Evolutionary conservation across 228 moss, liverwort and hornwort genomes (phyloP).

Genomic region (Sphagnum fallax): DNA sequence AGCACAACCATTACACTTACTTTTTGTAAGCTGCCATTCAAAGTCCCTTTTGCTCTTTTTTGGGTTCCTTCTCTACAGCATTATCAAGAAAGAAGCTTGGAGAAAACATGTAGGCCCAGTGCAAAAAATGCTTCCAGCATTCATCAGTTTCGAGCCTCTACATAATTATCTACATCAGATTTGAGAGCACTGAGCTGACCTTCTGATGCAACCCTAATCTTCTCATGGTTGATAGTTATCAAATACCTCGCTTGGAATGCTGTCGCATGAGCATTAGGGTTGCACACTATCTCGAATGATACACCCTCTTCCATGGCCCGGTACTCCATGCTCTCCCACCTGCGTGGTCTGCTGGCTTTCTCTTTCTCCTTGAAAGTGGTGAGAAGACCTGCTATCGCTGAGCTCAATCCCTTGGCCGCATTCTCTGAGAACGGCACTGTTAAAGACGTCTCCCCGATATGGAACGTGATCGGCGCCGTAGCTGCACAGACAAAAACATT

Average conservation of each 20-base stretch:
- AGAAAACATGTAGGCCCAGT: no score
- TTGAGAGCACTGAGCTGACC: conserved; percentile 89
- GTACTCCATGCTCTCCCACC: conserved; percentile 86
- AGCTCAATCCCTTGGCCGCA: conserved; percentile 71
- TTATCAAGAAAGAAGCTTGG: no score
- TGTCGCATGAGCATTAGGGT: conserved; percentile 92
- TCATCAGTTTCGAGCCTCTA: conserved; percentile 36
- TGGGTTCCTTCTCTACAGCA: no score
- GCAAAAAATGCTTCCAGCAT: no score
- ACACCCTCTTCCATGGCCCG: conserved; percentile 67
- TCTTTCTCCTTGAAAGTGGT: conserved; percentile 91
- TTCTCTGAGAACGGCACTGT: conserved; percentile 71
- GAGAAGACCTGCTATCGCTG: conserved; percentile 58
- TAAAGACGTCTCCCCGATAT: conserved; percentile 85
- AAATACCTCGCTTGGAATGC: conserved; percentile 95
- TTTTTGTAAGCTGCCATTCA: no score
- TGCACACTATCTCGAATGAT: conserved; percentile 85
- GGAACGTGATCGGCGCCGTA: conserved; percentile 67
- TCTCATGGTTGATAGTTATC: conserved; percentile 77
- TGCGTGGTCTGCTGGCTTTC: conserved; percentile 62
- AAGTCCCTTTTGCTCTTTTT: no score
- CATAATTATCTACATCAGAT: conserved; percentile 78
- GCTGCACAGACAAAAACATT: conserved; percentile 19
- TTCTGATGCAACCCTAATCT: conserved; percentile 70
- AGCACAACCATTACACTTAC: no score